Base-by-base conservation (phyloP, 306 rosid genomes). In the Spatholobus suberectus region DNA sequence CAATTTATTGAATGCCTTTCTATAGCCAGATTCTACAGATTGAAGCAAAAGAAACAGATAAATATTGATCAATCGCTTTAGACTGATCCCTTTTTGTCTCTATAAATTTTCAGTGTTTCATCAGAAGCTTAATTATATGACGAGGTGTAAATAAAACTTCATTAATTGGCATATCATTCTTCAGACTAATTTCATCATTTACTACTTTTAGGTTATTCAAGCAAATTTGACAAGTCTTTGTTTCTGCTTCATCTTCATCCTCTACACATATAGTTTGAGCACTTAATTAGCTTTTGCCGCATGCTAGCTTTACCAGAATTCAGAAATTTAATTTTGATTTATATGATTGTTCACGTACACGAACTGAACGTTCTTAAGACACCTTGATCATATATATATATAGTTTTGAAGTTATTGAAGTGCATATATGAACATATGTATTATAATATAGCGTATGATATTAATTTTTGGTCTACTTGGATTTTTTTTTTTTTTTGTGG, bases 111-210 rank as follows among this genome's bases (percentile, higher is more conserved):
- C 73, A 27, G 17, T 37, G 52, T 58, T 57, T 8, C 23, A 32
- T 55, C 23, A 20, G 21, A 75, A 14, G 54, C 54, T 71, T 15
- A 29, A 54, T 5, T 51, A 52, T 35, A 61, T 5, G 32, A 23
- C 32, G 1, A 57, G 14, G 46, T 34, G 46, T 1, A 17, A 32
- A 65, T 1, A 15, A 34, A 65, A 37, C 73, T 35, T 26, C 35
- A 59, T 10, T n/a, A n/a, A n/a, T n/a, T 40, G 18, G 7, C 8
- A 23, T 20, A 23, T 35, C 8, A 54, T 54, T 54, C 17, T 32
- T 18, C 35, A 72, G 89, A 87, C 73, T 29, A 90, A 91, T 87
- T 76, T 51, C 47, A 38, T 75, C 12, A 57, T 35, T 75, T 37
- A 55, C 3, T 10, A 32, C 6, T 46, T 47, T 26, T 5, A 74